Base-by-base conservation (phyloP, 2,329 filamentous ascomycete species). In the Colletotrichum ledebouriae region DNA sequence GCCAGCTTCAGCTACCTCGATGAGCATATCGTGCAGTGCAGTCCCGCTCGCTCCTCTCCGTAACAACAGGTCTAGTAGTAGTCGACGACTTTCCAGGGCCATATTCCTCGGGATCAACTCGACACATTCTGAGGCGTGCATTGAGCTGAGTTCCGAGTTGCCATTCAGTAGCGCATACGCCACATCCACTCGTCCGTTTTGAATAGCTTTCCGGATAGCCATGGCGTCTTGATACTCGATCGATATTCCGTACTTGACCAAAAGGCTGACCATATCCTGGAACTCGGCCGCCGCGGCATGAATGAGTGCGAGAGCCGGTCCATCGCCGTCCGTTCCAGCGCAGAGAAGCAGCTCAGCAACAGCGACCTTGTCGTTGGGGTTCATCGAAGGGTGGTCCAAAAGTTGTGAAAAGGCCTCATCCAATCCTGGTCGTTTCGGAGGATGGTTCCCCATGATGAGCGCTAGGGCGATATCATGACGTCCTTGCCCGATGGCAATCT, bases 261-360 rank as follows among this genome's bases (percentile, higher is more conserved):
- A 76, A n/a, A 89, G 76, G 42, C 77, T 78, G 2, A 86, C 83
- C 83, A 89, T 85, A 46, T 87, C 85, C 63, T 84, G 80, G 67
- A 85, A 87, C 49, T 84, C 82, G 2, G 79, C 80, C 6, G 81
- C 78, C 59, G 83, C 84, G 0, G 86, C 84, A 37, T 83, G 78
- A 6, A 84, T 76, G 1, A 89, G 77, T 0, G 84, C 85, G 34
- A 78, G 76, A 0, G 85, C 81, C 1, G 87, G 76, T 1, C 80
- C 77, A 13, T 86, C 82, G 2, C 88, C 88, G 12, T 80, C 78
- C 1, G 87, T 87, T 0, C 88, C 87, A 1, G 85, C 87, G 60
- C 87, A 89, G 2, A 90, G 79, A 1, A 90, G 73, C 3, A 88
- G 77, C 73, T 90, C 87, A 0, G 85, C 80, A 69, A 90, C 77